Evolutionary conservation across 2,329 filamentous ascomycete species (phyloP).

Genomic region (Pestalotiopsis sp.): DNA sequence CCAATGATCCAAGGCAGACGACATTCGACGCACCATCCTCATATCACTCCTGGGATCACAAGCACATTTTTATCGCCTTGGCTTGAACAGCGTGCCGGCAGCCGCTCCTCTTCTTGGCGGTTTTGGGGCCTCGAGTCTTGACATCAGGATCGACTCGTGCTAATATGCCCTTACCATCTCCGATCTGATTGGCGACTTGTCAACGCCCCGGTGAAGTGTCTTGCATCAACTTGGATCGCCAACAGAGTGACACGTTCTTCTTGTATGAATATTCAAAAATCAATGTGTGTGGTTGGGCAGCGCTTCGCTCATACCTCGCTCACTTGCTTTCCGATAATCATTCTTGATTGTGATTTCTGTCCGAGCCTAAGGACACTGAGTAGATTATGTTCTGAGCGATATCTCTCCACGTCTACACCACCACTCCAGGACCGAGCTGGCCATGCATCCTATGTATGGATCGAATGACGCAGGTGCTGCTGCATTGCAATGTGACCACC

Average conservation of each 20-base stretch:
- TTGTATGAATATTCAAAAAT: no score
- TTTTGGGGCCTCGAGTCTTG: not conserved
- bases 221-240: not conserved
- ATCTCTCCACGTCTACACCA: not conserved
- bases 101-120: not conserved
- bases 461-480: not conserved
- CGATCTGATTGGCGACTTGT: not conserved
- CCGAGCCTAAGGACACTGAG: not conserved
- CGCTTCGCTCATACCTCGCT: no score
- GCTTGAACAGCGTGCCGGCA: not conserved
- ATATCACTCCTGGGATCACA: not conserved
- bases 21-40: not conserved
- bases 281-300: no score
- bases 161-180: not conserved
- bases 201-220: not conserved
- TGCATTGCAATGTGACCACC: no score
- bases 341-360: not conserved
- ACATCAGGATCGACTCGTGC: not conserved
- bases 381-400: not conserved
- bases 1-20: not conserved
- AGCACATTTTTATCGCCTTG: not conserved
- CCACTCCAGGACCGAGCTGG: not conserved
- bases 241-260: no score
- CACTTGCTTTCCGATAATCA: no score
- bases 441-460: conserved; percentile 9